Conservation (phyloP, 148 eudicot species). For the Selenicereus undatus region DNA sequence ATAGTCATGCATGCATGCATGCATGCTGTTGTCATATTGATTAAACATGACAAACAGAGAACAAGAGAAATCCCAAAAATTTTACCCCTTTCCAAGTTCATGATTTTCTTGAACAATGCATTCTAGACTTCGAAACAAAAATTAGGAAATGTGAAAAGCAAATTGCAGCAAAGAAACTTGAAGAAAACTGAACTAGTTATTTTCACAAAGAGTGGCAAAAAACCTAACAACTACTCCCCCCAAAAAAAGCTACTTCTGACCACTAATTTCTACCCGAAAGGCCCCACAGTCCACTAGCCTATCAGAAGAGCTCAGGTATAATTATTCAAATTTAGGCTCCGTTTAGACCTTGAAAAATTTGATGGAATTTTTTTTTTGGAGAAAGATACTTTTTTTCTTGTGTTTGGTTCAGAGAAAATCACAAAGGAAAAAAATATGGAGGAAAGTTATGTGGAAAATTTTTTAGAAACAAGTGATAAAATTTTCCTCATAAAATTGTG, state of each 20-base stretch:
- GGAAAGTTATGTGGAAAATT: too few relatives aligned
- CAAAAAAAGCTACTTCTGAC: not conserved
- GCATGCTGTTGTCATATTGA: slow-evolving; percentile 5
- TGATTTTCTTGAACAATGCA: not conserved
- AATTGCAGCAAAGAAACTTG: not conserved
- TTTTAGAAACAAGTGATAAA: too few relatives aligned
- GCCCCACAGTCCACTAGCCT: not conserved
- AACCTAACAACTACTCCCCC: not conserved
- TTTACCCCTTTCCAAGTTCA: not conserved
- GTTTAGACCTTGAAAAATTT: too few relatives aligned
- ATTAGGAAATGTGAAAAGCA: not conserved
- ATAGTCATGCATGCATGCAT: too few relatives aligned
- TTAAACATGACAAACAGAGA: not conserved
- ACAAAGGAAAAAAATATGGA: too few relatives aligned
- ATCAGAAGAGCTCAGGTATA: not conserved
- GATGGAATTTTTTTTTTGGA: too few relatives aligned
- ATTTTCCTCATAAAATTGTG: too few relatives aligned
- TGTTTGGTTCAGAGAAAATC: too few relatives aligned
- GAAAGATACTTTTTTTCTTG: too few relatives aligned
- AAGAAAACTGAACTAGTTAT: not conserved
- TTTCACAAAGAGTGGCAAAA: not conserved
- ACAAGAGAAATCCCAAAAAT: not conserved
- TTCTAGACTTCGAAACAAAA: not conserved
- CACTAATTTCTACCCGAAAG: not conserved
- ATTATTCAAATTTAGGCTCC: too few relatives aligned